A percentile compares a stretch with the other conserved stretches of the same genome.
These are phyloP conservation scores for Thelonectria rubi DNA, from an alignment of 2,329 filamentous ascomycete species.

Conservation along the genomic window DNA sequence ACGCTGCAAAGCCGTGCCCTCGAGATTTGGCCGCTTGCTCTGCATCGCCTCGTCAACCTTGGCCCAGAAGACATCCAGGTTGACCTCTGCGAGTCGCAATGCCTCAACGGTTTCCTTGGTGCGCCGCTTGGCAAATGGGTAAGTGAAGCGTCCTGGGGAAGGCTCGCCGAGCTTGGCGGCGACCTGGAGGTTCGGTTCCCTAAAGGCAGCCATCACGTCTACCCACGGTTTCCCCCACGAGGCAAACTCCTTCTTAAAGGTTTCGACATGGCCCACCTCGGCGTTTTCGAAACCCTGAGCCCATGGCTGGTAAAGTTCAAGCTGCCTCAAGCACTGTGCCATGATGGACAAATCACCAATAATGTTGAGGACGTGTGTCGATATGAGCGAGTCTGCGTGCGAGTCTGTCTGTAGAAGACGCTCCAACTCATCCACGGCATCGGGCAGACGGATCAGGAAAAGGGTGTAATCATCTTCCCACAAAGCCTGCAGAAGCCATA, in stretches of 20 bases:
- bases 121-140: constrained; percentile 55
- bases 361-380: constrained; percentile 45
- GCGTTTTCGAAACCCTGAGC: constrained; percentile 50
- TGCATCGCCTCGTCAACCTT: constrained; percentile 26
- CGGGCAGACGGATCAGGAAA: constrained; percentile 46
- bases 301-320: constrained; percentile 60
- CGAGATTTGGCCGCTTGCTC: constrained; percentile 20
- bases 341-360: constrained; percentile 59
- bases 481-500: constrained; percentile 50
- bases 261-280: constrained; percentile 35
- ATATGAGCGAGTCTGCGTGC: constrained; percentile 49
- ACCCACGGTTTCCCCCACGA: constrained; percentile 21
- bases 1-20: constrained; percentile 39
- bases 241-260: constrained; percentile 42
- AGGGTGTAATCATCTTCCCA: constrained; percentile 48
- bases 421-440: constrained; percentile 59
- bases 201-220: constrained; percentile 11
- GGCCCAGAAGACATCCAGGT: constrained; percentile 44
- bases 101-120: constrained; percentile 55
- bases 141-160: constrained; percentile 52
- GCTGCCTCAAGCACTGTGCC: constrained; percentile 53
- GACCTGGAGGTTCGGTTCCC: constrained; percentile 18
- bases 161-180: constrained; percentile 45
- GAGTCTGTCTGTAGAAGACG: constrained; percentile 52
- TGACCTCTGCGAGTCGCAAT: constrained; percentile 56